phyloP scores from a whole-genome alignment of 1,284 basidiomycete species.

The Amylostereum areolatum region DNA sequence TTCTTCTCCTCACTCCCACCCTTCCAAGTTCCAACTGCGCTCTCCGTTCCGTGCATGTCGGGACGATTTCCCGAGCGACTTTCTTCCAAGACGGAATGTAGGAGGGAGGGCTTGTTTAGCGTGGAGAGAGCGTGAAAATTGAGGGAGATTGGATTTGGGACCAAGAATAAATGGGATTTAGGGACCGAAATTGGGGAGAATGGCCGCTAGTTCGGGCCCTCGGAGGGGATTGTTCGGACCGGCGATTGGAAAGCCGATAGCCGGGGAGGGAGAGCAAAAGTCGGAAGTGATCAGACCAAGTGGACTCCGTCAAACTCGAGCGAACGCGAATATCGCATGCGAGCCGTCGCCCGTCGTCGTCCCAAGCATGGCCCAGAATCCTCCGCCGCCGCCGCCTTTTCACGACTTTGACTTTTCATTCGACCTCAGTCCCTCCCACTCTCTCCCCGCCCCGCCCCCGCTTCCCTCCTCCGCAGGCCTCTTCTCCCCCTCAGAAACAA shows the following conservation, averaged over 20 bases:
- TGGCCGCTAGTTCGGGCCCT: not conserved
- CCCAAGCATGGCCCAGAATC: constrained; percentile 25
- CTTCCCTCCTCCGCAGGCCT: constrained; percentile 67
- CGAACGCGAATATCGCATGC: not conserved
- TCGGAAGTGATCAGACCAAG: not conserved
- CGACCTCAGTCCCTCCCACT: constrained; percentile 44
- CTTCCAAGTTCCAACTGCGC: too few relatives aligned
- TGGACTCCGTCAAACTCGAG: not conserved
- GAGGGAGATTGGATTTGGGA: too few relatives aligned
- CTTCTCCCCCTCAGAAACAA: constrained; percentile 66
- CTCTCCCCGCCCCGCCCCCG: constrained; percentile 53
- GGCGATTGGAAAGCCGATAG: not conserved
- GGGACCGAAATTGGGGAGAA: not conserved
- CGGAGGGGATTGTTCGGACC: not conserved
- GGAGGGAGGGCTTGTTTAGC: too few relatives aligned
- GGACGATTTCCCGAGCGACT: too few relatives aligned
- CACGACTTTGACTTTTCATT: constrained; percentile 62
- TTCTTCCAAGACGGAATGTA: too few relatives aligned
- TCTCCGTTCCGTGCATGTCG: too few relatives aligned
- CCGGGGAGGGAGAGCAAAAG: not conserved
- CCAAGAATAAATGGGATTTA: too few relatives aligned
- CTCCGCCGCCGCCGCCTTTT: constrained; percentile 44
- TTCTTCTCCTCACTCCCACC: too few relatives aligned
- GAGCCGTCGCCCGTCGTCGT: constrained; percentile 14
- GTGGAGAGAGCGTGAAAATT: too few relatives aligned